A percentile compares a stretch with the other conserved stretches of the same genome.
These are phyloP conservation scores for Diaporthe citriasiana DNA, from an alignment of 2,329 filamentous ascomycete genomes.

Conservation along the genomic window DNA sequence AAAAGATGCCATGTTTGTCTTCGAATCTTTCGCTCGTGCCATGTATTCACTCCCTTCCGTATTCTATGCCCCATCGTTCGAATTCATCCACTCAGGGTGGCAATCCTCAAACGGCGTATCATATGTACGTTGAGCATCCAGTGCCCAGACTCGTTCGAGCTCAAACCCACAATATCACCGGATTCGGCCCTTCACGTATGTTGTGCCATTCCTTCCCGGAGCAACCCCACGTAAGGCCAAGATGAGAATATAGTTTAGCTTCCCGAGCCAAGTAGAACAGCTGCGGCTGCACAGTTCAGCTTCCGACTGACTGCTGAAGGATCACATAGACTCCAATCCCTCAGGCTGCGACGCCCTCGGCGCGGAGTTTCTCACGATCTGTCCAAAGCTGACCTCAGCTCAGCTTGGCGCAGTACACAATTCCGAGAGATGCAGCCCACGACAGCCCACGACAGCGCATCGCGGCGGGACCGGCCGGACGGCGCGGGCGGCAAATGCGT, in stretches of 20 bases:
- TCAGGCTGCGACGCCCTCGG: constrained; percentile 13
- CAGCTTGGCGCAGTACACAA: neutral
- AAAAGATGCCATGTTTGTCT: neutral
- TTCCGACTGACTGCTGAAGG: constrained; percentile 3
- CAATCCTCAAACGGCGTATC: neutral
- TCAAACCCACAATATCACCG: neutral
- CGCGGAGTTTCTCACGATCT: constrained; percentile 2
- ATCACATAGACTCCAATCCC: constrained; percentile 6
- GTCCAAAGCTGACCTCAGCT: neutral
- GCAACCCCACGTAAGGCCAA: neutral
- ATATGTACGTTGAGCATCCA: neutral
- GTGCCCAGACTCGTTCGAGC: neutral
- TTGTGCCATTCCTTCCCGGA: neutral
- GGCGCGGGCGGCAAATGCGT: neutral
- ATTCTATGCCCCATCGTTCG: neutral
- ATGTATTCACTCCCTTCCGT: neutral
- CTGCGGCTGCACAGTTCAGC: neutral
- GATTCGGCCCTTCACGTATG: neutral
- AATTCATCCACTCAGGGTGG: neutral
- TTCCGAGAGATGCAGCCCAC: neutral
- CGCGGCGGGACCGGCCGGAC: neutral
- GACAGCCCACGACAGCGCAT: neutral
- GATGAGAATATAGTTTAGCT: neutral
- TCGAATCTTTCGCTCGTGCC: too few species aligned
- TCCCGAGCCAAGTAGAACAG: neutral